Percentiles rank a stretch among this genome's conserved stretches.
Evolutionary conservation across 257 asterid species (phyloP).

Genomic region (Dorcoceras hygrometricum): DNA sequence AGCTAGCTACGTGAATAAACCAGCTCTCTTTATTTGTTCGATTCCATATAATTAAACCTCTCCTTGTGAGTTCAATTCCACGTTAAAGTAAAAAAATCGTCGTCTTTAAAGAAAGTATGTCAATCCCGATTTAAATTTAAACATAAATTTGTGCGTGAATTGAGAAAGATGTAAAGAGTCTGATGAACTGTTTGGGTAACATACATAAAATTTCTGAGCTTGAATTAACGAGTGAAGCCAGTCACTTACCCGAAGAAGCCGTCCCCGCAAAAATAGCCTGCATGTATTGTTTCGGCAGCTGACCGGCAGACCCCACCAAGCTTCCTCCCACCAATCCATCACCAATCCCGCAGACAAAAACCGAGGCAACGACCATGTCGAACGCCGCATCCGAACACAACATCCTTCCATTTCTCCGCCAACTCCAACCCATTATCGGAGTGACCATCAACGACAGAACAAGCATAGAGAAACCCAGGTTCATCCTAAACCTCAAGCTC

Average conservation of each 20-base stretch:
- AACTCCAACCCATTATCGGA: constrained; percentile 55
- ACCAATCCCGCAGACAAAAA: constrained; percentile 60
- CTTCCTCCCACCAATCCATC: constrained; percentile 74
- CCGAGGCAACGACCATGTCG: constrained; percentile 43
- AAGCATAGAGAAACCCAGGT: constrained; percentile 64
- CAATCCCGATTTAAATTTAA: too few relatives aligned
- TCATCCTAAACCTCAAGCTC: constrained; percentile 54
- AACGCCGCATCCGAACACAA: constrained; percentile 34
- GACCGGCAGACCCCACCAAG: constrained; percentile 62
- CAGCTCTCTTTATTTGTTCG: too few relatives aligned
- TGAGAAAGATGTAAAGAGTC: too few relatives aligned
- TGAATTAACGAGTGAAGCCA: too few relatives aligned
- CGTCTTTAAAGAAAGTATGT: too few relatives aligned
- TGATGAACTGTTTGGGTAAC: too few relatives aligned
- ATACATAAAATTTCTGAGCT: too few relatives aligned
- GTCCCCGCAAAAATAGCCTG: constrained; percentile 86
- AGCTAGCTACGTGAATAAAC: too few relatives aligned
- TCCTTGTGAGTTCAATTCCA: too few relatives aligned
- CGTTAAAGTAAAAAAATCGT: too few relatives aligned
- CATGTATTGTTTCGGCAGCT: constrained; percentile 73
- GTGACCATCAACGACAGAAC: constrained; percentile 46
- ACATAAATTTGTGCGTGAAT: too few relatives aligned
- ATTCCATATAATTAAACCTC: too few relatives aligned
- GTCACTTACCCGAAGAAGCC: constrained; percentile 86
- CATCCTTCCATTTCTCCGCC: constrained; percentile 17